Evolutionary conservation across 352 stramenopile genomes (phyloP), one percentile per base, ranked within the genome.

Genomic region (Globisporangium takayamanum): DNA sequence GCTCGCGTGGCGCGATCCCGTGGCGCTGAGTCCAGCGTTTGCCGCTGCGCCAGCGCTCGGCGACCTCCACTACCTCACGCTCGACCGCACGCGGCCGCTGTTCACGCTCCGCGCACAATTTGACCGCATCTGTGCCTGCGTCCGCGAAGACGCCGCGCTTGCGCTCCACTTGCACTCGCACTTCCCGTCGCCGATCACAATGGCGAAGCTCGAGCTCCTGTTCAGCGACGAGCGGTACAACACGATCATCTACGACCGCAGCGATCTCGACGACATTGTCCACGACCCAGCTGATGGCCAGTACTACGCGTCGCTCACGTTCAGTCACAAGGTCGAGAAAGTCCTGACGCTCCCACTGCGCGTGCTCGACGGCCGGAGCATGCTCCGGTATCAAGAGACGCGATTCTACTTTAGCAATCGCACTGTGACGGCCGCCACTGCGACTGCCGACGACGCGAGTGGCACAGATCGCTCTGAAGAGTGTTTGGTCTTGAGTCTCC

Each of bases 221-320:
- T 92, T 92, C 63, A 88, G 69, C 50, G 82, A 92, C 46, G 78
- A 88, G 30, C 74, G 82, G 2, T 92, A 92, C 68, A 85, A 84
- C 52, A 74, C 76, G 2, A 62, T 74, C 2, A 68, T 92, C 22
- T 70, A 80, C 45, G 78, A 92, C 53, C 62, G 52, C 25, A 54
- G 62, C 33, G 47, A 63, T 0, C 5, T 7, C 20, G 45, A 57
- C 2, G 39, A 55, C 1, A 50, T 70, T 15, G 30, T 36, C 11
- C 39, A 58, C 11, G 60, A 72, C 26, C 59, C 69, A 14, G 52
- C 28, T 0, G 67, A 84, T 20, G 73, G 74, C 36, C 70, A 72
- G 42, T 69, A 80, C 50, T 76, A 69, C 37, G 55, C 70, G 12
- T 80, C 71, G 16, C 61, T 92, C 28, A 71, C 69, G 51, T 88